Percentiles rank a stretch among this genome's conserved stretches.
Evolutionary conservation across 495 filamentous ascomycete genomes (phyloP).

Genomic region (Penicillium maclennaniae): DNA sequence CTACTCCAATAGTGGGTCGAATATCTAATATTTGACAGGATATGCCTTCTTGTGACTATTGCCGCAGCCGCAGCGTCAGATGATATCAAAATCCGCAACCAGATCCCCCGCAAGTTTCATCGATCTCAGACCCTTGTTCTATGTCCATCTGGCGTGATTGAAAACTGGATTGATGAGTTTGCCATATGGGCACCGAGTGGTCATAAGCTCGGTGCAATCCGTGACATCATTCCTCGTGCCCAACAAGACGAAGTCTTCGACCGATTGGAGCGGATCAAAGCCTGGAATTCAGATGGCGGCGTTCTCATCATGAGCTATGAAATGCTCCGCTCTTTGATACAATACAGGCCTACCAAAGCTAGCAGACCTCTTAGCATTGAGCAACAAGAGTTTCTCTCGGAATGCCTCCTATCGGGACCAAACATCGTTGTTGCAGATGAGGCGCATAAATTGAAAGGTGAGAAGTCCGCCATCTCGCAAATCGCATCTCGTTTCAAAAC

Average conservation of each 20-base stretch:
- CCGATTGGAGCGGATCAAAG: conserved; percentile 42
- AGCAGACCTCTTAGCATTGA: conserved; percentile 23
- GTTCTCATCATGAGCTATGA: conserved; percentile 71
- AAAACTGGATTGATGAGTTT: conserved; percentile 83
- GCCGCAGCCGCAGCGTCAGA: conserved; percentile 57
- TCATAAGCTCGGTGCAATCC: conserved; percentile 46
- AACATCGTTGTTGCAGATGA: conserved; percentile 86
- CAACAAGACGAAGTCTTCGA: conserved; percentile 4
- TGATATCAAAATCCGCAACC: conserved; percentile 51
- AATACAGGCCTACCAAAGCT: conserved; percentile 28
- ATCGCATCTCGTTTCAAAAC: conserved; percentile 58
- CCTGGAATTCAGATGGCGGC: conserved; percentile 66
- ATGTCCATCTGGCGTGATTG: conserved; percentile 68
- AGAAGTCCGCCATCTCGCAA: conserved; percentile 43
- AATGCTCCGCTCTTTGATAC: conserved; percentile 54
- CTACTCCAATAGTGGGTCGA: background rate
- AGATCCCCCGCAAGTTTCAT: conserved; percentile 63
- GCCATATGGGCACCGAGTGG: conserved; percentile 58
- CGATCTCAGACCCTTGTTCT: conserved; percentile 65
- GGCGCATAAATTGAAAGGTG: conserved; percentile 76
- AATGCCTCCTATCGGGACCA: conserved; percentile 54
- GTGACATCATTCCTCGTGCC: conserved; percentile 42
- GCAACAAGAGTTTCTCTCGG: conserved; percentile 34
- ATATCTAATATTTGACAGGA: conserved; percentile 31
- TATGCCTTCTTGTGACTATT: conserved; percentile 75